These are phyloP conservation scores for Coniochaeta ligniaria DNA, from an alignment of 2,329 filamentous ascomycete genomes.

Conservation along the genomic window DNA sequence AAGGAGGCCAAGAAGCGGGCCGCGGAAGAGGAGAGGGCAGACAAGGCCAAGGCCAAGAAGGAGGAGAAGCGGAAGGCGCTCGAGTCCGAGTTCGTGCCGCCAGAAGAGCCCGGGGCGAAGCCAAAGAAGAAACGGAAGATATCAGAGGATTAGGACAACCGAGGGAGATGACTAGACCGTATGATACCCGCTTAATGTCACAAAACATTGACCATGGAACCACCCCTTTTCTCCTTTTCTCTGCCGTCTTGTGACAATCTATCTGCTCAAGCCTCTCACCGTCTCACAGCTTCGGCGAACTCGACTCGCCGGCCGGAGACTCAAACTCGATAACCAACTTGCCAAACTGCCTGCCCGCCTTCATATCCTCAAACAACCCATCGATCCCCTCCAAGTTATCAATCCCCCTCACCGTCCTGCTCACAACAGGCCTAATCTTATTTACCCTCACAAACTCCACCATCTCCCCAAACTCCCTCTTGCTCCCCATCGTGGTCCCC, in stretches of 20 bases:
- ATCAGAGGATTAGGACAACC: slow-evolving; percentile 10
- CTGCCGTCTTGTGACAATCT: background rate
- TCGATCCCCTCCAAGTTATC: slow-evolving; percentile 76
- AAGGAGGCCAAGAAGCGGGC: slow-evolving; percentile 88
- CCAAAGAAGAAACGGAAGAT: slow-evolving; percentile 60
- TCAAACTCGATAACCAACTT: slow-evolving; percentile 77
- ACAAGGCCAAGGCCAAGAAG: slow-evolving; percentile 81
- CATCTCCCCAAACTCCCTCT: slow-evolving; percentile 88
- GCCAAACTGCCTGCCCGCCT: slow-evolving; percentile 78
- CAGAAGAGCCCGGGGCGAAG: slow-evolving; percentile 63
- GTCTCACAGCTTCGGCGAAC: slow-evolving; percentile 29
- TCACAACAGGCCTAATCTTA: slow-evolving; percentile 71
- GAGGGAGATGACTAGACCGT: background rate
- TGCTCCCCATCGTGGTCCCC: slow-evolving; percentile 86
- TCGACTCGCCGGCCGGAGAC: slow-evolving; percentile 11
- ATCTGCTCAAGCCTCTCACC: background rate
- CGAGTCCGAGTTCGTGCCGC: slow-evolving; percentile 79
- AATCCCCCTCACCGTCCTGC: slow-evolving; percentile 64
- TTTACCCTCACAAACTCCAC: slow-evolving; percentile 69
- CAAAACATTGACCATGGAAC: background rate
- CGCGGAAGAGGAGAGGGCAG: slow-evolving; percentile 69
- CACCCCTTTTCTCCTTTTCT: background rate
- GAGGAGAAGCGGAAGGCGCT: slow-evolving; percentile 81
- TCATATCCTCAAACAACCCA: slow-evolving; percentile 80
- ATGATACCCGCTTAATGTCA: slow-evolving; percentile 2